Conservation (phyloP, 2,329 filamentous ascomycete genomes). For the Apiospora pterosperma region DNA sequence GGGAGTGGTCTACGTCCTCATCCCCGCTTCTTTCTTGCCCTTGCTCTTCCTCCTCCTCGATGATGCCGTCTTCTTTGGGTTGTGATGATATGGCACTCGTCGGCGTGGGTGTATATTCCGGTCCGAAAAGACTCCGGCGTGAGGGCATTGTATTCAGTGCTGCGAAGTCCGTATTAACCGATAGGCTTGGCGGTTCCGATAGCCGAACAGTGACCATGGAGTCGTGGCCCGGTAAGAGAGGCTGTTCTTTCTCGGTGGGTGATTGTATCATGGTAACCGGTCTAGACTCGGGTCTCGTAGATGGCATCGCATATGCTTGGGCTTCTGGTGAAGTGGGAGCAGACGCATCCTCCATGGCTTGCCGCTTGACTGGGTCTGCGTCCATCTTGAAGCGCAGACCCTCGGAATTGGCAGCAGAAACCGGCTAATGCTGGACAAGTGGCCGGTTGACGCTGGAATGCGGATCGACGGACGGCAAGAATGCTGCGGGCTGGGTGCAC, state of each 20-base stretch:
- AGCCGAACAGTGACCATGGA: conserved; percentile 77
- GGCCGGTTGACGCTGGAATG: conserved; percentile 25
- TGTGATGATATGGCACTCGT: conserved; percentile 23
- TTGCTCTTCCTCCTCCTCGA: conserved; percentile 12
- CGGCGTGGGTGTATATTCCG: conserved; percentile 27
- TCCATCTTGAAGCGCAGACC: conserved; percentile 25
- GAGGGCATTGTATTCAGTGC: conserved; percentile 19
- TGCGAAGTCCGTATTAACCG: conserved; percentile 43
- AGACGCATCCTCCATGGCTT: not conserved
- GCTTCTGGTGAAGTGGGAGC: not conserved
- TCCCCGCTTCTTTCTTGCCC: conserved; percentile 5
- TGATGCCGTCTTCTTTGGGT: conserved; percentile 15
- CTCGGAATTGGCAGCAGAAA: conserved; percentile 5
- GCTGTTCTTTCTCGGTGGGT: conserved; percentile 16
- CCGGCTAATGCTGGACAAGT: conserved; percentile 12
- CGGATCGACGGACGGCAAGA: conserved; percentile 20
- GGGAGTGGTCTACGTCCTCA: conserved; percentile 1
- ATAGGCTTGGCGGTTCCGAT: conserved; percentile 57
- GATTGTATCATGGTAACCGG: not conserved
- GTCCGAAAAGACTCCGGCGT: conserved; percentile 28
- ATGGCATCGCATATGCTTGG: not conserved
- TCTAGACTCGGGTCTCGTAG: not conserved
- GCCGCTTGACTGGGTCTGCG: conserved; percentile 16
- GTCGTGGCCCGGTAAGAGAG: conserved; percentile 44
- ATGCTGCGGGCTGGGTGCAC: conserved; percentile 13